Evolutionary conservation across 805 yeast genomes (phyloP), one percentile per base, ranked within the genome.

Genomic region (Tetrapisispora arboricola): DNA sequence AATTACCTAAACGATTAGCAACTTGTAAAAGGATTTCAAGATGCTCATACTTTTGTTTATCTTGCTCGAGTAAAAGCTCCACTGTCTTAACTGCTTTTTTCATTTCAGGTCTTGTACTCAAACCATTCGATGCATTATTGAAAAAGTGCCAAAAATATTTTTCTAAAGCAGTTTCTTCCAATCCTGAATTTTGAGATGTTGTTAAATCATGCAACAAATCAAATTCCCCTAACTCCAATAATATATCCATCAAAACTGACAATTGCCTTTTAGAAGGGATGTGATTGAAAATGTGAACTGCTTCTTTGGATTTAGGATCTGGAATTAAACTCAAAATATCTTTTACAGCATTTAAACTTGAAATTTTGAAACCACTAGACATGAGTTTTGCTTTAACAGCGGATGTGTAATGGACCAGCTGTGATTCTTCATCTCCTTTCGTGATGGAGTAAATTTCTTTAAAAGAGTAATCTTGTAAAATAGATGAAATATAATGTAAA

Each of bases 91-190:
- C 45, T 0, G 72, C 72, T 29, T 63, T 63, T 24, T 51, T 53
- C 55, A 71, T 57, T 17, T 64, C 65, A 5, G 71, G 71, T 40
- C 68, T 54, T 4, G 58, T 48, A 21, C 54, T 51, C 20, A 61
- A 55, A 5, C 73, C 70, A 47, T 64, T 69, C 1, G 72, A 51
- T 0, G 75, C 72, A 26, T 50, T 52, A 37, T 70, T 69, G 47
- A 63, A 70, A 40, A 65, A 66, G 26, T 58, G 57, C 66, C 73
- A 65, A 41, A 70, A 70, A 45, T 58, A 55, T 28, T 56, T 55
- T 13, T 55, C 48, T 7, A 64, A 16, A 3, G 33, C 37, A 11
- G 40, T 43, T 16, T 53, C 51, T 10, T 45, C 49, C 13, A 43
- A 32, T 22, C 32, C 22, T 18, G 48, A 37, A 26, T 44, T 38